Conservation (phyloP, 1,284 basidiomycete species). For the Pholiota adiposa region DNA sequence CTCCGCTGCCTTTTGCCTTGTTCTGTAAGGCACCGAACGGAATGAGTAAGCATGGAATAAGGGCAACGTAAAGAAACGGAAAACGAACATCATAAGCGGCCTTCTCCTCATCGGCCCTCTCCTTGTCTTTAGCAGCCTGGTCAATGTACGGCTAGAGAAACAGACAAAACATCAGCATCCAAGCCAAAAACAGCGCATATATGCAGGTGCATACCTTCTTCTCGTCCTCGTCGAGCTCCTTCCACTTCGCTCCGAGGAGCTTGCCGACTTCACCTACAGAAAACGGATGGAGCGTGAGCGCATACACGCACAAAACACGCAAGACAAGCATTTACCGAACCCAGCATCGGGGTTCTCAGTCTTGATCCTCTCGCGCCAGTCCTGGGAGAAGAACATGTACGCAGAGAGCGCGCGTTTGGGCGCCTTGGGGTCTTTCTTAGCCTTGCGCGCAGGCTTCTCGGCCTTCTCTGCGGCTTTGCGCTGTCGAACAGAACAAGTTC, state of each 20-base stretch:
- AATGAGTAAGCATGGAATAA: constrained; percentile 30
- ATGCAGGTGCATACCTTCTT: constrained; percentile 69
- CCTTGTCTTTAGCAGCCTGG: constrained; percentile 86
- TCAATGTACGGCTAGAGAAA: constrained; percentile 85
- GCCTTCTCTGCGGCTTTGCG: constrained; percentile 78
- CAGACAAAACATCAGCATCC: background rate
- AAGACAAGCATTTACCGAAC: constrained; percentile 67
- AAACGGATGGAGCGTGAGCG: constrained; percentile 6
- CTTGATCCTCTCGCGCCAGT: constrained; percentile 95
- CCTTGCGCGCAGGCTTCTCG: constrained; percentile 57
- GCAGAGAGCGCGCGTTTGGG: constrained; percentile 93
- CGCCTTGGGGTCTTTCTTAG: constrained; percentile 81
- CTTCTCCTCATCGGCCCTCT: constrained; percentile 83
- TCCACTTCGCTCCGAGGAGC: constrained; percentile 89
- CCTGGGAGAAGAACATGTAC: constrained; percentile 99
- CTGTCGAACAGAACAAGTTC: constrained; percentile 37
- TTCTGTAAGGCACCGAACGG: constrained; percentile 5
- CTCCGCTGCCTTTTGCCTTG: constrained; percentile 24
- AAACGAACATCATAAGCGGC: constrained; percentile 68
- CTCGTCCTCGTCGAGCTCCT: constrained; percentile 82
- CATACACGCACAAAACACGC: constrained; percentile 10
- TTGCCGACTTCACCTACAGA: constrained; percentile 80
- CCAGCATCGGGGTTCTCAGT: constrained; percentile 92
- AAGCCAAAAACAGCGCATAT: constrained; percentile 7
- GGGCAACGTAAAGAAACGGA: constrained; percentile 10